These are phyloP conservation scores for Hordeum marinum DNA, from an alignment of 176 grass and related monocot genomes.

Conservation along the genomic window DNA sequence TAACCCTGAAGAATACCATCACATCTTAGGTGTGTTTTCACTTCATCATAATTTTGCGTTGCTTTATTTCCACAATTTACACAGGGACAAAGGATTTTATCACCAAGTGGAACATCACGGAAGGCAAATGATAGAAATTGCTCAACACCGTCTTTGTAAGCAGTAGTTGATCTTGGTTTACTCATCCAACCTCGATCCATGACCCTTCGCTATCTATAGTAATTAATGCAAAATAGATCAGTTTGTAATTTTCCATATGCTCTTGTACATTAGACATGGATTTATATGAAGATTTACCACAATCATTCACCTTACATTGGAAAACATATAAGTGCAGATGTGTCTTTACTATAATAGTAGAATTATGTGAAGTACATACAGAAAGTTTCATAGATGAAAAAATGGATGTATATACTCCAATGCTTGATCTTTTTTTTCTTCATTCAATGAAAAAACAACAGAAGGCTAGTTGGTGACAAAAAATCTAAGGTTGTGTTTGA, in stretches of 20 bases:
- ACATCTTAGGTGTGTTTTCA: neutral
- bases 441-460: too few relatives aligned
- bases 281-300: neutral
- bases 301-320: neutral
- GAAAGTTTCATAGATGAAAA: neutral
- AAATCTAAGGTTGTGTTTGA: too few relatives aligned
- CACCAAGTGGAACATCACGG: neutral
- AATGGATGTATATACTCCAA: too few relatives aligned
- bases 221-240: neutral
- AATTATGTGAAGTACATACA: neutral
- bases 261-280: neutral
- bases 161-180: neutral
- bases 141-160: neutral
- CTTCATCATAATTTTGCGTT: neutral
- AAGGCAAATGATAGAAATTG: slow-evolving; percentile 9
- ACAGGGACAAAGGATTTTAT: neutral
- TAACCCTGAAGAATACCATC: slow-evolving; percentile 14
- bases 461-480: too few relatives aligned
- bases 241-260: neutral
- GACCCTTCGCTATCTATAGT: neutral
- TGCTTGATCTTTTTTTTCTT: too few relatives aligned
- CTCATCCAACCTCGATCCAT: neutral
- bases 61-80: neutral
- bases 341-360: neutral
- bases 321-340: neutral